These are phyloP conservation scores for Coix lacrymajobi DNA, from an alignment of 176 grass and related monocot species.

Conservation along the genomic window DNA sequence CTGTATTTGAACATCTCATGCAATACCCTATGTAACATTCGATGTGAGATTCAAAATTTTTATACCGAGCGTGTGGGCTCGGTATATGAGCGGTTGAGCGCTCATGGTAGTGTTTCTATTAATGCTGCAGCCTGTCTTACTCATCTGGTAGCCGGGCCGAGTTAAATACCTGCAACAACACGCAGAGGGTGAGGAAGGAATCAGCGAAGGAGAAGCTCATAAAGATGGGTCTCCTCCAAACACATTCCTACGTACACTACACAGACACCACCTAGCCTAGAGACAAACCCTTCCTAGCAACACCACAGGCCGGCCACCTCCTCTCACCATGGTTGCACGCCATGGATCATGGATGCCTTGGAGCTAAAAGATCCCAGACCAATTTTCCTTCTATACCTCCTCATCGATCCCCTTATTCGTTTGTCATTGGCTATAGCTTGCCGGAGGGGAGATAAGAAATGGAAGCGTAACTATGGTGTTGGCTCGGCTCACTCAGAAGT, in stretches of 20 bases:
- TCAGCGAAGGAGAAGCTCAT: neutral
- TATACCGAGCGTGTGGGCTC: neutral
- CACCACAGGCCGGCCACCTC: neutral
- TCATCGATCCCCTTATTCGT: neutral
- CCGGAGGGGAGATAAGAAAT: slow-evolving; percentile 14
- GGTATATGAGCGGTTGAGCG: neutral
- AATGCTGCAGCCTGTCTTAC: slow-evolving; percentile 26
- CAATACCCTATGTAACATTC: no score
- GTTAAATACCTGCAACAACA: slow-evolving; percentile 41
- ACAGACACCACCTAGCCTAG: neutral
- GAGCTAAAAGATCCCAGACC: neutral
- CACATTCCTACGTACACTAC: neutral
- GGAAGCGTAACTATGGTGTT: slow-evolving; percentile 71
- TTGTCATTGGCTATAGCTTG: neutral
- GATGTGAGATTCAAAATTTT: no score
- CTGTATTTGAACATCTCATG: no score
- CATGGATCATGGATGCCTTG: neutral
- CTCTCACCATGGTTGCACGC: neutral
- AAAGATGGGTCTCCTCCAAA: slow-evolving; percentile 17
- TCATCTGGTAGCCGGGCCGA: slow-evolving; percentile 16
- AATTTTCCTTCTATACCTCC: neutral
- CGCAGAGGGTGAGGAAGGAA: neutral
- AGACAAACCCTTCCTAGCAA: slow-evolving; percentile 18
- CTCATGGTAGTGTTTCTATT: slow-evolving; percentile 7
- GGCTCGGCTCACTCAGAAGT: slow-evolving; percentile 65